A percentile compares a stretch with the other conserved stretches of the same genome.
Conservation (phyloP, 2,329 filamentous ascomycete genomes). For the Microsporum audouinii region DNA sequence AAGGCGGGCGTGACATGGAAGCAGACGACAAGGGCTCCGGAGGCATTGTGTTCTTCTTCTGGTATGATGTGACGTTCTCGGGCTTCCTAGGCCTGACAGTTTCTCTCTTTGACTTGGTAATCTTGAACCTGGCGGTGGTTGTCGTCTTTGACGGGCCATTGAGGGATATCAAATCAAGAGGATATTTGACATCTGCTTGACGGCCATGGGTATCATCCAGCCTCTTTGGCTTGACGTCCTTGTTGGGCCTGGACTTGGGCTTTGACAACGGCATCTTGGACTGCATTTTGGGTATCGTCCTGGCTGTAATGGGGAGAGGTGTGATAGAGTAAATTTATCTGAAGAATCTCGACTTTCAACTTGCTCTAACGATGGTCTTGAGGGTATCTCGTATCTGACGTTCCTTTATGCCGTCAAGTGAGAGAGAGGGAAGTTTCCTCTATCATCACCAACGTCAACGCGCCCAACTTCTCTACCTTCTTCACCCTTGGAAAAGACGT, state of each 20-base stretch:
- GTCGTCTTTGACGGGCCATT: not conserved
- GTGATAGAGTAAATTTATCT: too few relatives aligned
- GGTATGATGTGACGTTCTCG: not conserved
- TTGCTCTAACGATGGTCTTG: not conserved
- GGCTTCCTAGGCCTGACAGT: not conserved
- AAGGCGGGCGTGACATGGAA: not conserved
- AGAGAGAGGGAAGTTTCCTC: not conserved
- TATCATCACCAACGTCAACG: not conserved
- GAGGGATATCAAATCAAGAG: not conserved
- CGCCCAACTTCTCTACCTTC: not conserved
- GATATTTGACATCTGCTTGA: not conserved
- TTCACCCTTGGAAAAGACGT: not conserved
- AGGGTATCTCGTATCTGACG: not conserved
- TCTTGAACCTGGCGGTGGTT: not conserved
- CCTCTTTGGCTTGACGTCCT: not conserved
- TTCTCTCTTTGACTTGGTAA: not conserved
- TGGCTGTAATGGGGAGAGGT: not conserved
- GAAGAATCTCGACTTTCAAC: too few relatives aligned
- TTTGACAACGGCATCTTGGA: not conserved
- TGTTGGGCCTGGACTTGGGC: not conserved
- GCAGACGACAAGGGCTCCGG: not conserved
- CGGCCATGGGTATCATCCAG: not conserved
- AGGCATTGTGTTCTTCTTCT: not conserved
- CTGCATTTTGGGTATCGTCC: not conserved
- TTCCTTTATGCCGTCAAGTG: not conserved